phyloP scores from a whole-genome alignment of 768 basidiomycete species.

The Calocera viscosa region DNA sequence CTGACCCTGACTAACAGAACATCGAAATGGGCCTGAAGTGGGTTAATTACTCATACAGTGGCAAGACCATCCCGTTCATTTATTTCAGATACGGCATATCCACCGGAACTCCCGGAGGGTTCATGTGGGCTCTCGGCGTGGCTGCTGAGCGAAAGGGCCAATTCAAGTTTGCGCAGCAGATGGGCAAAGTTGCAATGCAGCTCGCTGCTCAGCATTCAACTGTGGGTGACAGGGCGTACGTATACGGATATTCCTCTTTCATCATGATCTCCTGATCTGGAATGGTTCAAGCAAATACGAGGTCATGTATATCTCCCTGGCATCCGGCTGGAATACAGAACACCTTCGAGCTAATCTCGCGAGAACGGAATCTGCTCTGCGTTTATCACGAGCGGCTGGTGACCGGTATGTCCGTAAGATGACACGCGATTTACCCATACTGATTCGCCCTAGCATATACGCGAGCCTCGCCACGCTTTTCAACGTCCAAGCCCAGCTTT shows the following conservation, averaged over 20 bases:
- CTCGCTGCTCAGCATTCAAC: slow-evolving; percentile 48
- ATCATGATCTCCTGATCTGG: neutral
- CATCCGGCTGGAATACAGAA: slow-evolving; percentile 53
- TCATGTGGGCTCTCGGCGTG: slow-evolving; percentile 58
- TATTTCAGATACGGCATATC: slow-evolving; percentile 62
- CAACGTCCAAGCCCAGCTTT: slow-evolving; percentile 39
- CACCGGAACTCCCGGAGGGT: slow-evolving; percentile 54
- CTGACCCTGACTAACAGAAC: slow-evolving; percentile 31
- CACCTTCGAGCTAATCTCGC: slow-evolving; percentile 52
- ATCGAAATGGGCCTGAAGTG: slow-evolving; percentile 54
- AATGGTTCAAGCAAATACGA: neutral
- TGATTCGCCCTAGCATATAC: slow-evolving; percentile 37
- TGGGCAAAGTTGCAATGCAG: slow-evolving; percentile 51
- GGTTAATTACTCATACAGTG: no score
- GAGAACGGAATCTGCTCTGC: slow-evolving; percentile 48
- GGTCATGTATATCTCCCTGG: slow-evolving; percentile 18
- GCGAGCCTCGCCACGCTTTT: slow-evolving; percentile 50
- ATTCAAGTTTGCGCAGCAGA: slow-evolving; percentile 54
- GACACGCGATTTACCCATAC: slow-evolving; percentile 1
- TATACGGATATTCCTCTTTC: neutral
- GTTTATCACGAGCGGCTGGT: slow-evolving; percentile 53
- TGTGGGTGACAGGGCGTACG: neutral
- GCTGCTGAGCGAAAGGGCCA: slow-evolving; percentile 50
- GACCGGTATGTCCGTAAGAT: slow-evolving; percentile 37
- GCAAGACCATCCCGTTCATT: no score